A percentile compares a stretch with the other conserved stretches of the same genome.
Conservation (phyloP, 306 rosid genomes). For the Vigna mungo region DNA sequence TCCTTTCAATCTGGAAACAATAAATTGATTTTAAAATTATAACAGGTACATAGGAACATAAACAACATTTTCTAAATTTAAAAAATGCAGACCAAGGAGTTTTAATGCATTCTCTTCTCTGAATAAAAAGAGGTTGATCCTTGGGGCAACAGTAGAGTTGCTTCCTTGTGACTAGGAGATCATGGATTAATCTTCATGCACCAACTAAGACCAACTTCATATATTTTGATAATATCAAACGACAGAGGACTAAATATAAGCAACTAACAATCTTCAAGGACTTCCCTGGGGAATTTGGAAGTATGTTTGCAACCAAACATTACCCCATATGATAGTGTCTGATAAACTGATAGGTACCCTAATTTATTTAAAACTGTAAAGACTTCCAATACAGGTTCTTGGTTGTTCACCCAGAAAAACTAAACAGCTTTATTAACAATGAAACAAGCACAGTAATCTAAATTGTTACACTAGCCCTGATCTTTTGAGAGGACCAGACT, state of each 20-base stretch:
- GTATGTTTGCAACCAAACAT: not conserved
- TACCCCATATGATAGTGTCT: not conserved
- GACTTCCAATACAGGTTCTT: too few relatives aligned
- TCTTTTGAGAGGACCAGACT: too few relatives aligned
- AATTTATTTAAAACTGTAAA: too few relatives aligned
- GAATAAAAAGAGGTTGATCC: not conserved
- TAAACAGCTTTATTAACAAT: too few relatives aligned
- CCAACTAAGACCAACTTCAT: not conserved
- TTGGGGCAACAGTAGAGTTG: not conserved
- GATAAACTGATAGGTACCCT: not conserved
- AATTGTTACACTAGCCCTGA: too few relatives aligned
- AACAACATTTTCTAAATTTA: constrained; percentile 15
- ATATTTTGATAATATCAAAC: constrained; percentile 8
- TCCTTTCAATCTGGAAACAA: not conserved
- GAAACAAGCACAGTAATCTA: too few relatives aligned
- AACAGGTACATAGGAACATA: constrained; percentile 10
- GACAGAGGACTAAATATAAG: constrained; percentile 1
- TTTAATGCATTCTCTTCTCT: constrained; percentile 23
- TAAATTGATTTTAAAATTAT: not conserved
- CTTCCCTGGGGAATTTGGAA: not conserved
- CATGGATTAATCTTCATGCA: not conserved
- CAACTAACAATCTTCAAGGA: constrained; percentile 9
- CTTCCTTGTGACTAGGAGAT: not conserved
- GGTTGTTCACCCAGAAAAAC: too few relatives aligned
- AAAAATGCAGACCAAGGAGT: not conserved